Conservation (phyloP, 441 rosid genomes). For the Populus hybrid region DNA sequence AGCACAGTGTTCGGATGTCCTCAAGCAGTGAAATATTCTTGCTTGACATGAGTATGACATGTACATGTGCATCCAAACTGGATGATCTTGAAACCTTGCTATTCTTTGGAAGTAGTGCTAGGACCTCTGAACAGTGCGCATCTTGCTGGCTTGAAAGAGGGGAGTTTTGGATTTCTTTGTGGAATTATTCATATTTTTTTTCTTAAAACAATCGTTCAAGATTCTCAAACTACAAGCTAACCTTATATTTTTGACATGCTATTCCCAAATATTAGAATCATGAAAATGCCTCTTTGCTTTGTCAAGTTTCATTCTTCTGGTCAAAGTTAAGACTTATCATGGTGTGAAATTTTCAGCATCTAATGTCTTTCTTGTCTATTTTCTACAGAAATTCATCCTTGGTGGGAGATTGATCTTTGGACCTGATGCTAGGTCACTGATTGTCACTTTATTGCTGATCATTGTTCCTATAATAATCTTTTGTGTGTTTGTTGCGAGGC, state of each 20-base stretch:
- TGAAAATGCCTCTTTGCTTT: background rate
- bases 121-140: background rate
- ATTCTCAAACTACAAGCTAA: background rate
- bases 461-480: conserved; percentile 67
- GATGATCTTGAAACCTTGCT: background rate
- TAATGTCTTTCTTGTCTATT: conserved; percentile 14
- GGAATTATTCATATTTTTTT: no score
- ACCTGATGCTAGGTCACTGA: conserved; percentile 87
- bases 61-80: background rate
- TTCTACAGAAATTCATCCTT: conserved; percentile 73
- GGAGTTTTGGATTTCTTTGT: background rate
- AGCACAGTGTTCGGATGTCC: background rate
- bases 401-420: conserved; percentile 96
- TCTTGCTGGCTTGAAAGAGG: background rate
- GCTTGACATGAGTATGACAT: background rate
- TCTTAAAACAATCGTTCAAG: background rate
- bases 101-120: background rate
- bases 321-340: background rate
- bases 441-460: conserved; percentile 75
- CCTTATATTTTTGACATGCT: background rate
- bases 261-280: background rate
- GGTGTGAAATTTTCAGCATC: background rate
- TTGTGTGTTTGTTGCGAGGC: conserved; percentile 81
- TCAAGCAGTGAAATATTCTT: background rate
- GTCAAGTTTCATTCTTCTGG: background rate